Evolutionary conservation across 495 filamentous ascomycete species (phyloP).

Genomic region (Aspergillus bridgeri): DNA sequence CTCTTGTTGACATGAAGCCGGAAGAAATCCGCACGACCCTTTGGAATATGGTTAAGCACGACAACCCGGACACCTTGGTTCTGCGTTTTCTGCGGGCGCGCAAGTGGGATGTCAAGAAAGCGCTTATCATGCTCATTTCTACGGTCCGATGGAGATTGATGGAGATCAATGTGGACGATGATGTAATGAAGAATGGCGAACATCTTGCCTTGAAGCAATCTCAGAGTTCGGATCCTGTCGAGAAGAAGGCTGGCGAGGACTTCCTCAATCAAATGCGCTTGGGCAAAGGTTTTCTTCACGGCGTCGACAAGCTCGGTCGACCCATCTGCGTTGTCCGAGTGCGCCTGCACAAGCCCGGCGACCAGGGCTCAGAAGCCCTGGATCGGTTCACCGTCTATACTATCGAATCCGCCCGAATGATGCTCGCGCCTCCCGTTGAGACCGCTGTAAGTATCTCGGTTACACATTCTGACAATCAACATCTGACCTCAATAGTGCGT

Average conservation of each 20-base stretch:
- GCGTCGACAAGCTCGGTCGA: slow-evolving; percentile 75
- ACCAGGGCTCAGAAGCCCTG: slow-evolving; percentile 74
- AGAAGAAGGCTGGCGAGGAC: slow-evolving; percentile 69
- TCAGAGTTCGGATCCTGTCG: slow-evolving; percentile 48
- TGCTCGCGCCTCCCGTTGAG: slow-evolving; percentile 76
- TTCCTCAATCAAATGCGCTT: slow-evolving; percentile 81
- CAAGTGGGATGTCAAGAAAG: slow-evolving; percentile 95
- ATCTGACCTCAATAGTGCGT: slow-evolving; percentile 54
- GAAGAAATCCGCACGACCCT: slow-evolving; percentile 77
- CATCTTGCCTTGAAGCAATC: slow-evolving; percentile 57
- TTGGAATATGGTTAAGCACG: slow-evolving; percentile 95
- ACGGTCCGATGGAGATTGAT: slow-evolving; percentile 87
- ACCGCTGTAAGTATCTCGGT: slow-evolving; percentile 68
- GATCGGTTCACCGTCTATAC: slow-evolving; percentile 91
- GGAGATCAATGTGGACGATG: slow-evolving; percentile 82
- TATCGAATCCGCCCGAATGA: slow-evolving; percentile 86
- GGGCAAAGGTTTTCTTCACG: slow-evolving; percentile 96
- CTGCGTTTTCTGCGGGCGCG: slow-evolving; percentile 87
- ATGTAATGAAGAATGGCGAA: slow-evolving; percentile 81
- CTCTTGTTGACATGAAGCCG: slow-evolving; percentile 68
- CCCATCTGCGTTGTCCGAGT: slow-evolving; percentile 88
- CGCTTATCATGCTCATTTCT: slow-evolving; percentile 88
- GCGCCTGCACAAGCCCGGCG: slow-evolving; percentile 71
- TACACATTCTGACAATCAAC: not conserved
- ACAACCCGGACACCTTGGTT: slow-evolving; percentile 84